Percentiles rank a stretch among this genome's conserved stretches.
phyloP scores from a whole-genome alignment of 805 yeast species.

The Myxozyma nipponensis region DNA sequence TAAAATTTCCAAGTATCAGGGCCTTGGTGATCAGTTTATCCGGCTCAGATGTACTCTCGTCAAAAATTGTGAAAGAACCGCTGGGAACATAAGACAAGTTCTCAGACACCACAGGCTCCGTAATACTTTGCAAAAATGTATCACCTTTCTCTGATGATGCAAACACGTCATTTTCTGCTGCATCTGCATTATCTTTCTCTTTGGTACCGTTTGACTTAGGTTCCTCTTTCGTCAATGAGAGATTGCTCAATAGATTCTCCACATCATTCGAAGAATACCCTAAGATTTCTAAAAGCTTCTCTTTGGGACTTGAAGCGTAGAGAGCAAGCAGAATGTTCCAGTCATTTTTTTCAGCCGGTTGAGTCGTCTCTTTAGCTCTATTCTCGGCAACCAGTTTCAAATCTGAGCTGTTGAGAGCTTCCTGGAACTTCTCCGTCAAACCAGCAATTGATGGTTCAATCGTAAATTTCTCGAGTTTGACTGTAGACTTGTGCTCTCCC shows the following conservation, averaged over 20 bases:
- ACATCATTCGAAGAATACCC: constrained; percentile 20
- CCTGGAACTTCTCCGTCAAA: constrained; percentile 42
- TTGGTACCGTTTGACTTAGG: constrained; percentile 22
- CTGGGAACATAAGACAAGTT: constrained; percentile 19
- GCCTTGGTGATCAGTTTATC: constrained; percentile 48
- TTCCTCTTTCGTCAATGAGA: constrained; percentile 22
- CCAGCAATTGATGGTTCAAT: constrained; percentile 36
- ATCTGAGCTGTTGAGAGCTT: constrained; percentile 56
- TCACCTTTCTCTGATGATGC: constrained; percentile 24
- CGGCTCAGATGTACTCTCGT: constrained; percentile 42
- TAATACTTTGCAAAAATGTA: constrained; percentile 29
- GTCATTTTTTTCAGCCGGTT: constrained; percentile 33
- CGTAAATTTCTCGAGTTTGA: constrained; percentile 44
- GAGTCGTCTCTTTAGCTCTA: constrained; percentile 41
- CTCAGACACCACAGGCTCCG: constrained; percentile 29
- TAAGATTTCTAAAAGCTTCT: constrained; percentile 28
- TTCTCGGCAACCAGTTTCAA: constrained; percentile 53
- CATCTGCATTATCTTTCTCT: constrained; percentile 17
- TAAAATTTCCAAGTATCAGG: constrained; percentile 59
- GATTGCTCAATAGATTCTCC: constrained; percentile 16
- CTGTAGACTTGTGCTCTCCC: constrained; percentile 15
- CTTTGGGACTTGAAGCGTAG: constrained; percentile 36
- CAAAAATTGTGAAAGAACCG: constrained; percentile 36
- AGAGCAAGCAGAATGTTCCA: constrained; percentile 38
- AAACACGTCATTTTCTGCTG: constrained; percentile 37